Percentiles rank a stretch among this genome's conserved stretches.
These are phyloP conservation scores for Fusarium udum DNA, from an alignment of 2,329 filamentous ascomycete species.

Conservation along the genomic window DNA sequence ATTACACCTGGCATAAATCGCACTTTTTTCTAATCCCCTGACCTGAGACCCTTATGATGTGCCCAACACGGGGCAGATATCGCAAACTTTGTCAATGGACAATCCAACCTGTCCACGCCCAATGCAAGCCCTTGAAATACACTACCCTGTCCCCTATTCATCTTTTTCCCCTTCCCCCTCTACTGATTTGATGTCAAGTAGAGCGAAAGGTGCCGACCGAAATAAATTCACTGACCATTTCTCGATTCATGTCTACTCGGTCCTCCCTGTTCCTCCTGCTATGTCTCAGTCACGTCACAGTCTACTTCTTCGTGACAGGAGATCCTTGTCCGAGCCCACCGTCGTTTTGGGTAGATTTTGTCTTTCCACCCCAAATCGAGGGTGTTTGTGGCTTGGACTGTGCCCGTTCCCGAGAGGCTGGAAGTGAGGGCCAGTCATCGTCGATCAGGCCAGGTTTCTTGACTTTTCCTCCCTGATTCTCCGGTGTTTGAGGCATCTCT, in stretches of 20 bases:
- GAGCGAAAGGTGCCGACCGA: not conserved
- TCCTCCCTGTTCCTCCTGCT: not conserved
- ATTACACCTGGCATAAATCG: not conserved
- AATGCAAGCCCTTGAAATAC: constrained; percentile 23
- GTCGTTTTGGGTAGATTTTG: constrained; percentile 12
- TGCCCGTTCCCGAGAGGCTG: constrained; percentile 40
- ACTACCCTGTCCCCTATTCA: not conserved
- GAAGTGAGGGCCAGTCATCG: constrained; percentile 43
- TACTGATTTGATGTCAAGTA: not conserved
- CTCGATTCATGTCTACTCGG: not conserved
- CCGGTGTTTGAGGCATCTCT: constrained; percentile 22
- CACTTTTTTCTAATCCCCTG: not conserved
- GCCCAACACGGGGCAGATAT: constrained; percentile 8
- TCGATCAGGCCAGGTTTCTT: constrained; percentile 32
- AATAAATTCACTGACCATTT: not conserved
- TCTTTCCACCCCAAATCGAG: constrained; percentile 34
- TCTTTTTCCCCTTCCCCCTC: not conserved
- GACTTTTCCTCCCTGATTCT: constrained; percentile 1
- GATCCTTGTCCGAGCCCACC: constrained; percentile 3
- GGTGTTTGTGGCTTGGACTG: constrained; percentile 34
- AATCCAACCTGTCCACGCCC: constrained; percentile 33
- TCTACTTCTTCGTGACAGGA: constrained; percentile 18
- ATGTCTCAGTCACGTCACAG: not conserved
- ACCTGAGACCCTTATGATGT: not conserved
- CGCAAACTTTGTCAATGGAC: constrained; percentile 1